Percentiles rank a stretch among this genome's conserved stretches.
These are phyloP conservation scores for Aspergillus mulundensis DNA, from an alignment of 495 filamentous ascomycete genomes.

Conservation along the genomic window DNA sequence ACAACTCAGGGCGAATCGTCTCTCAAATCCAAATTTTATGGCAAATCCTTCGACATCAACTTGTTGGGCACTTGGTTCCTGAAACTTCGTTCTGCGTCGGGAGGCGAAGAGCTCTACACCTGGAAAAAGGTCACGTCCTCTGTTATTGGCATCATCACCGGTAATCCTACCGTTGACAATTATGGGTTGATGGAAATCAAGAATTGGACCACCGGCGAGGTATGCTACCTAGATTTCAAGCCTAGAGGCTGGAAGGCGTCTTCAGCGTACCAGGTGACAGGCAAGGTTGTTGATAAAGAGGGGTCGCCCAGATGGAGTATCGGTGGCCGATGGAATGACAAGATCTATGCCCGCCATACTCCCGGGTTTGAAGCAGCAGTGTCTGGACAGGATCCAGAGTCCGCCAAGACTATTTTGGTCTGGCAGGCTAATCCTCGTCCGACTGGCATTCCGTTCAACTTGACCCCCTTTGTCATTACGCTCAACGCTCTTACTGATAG, in stretches of 20 bases:
- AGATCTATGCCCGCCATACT: constrained; percentile 88
- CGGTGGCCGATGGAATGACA: constrained; percentile 95
- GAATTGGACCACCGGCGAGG: constrained; percentile 92
- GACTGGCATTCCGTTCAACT: constrained; percentile 85
- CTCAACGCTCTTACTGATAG: constrained; percentile 82
- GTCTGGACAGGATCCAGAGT: constrained; percentile 48
- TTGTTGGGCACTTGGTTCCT: constrained; percentile 97
- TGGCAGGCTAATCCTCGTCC: constrained; percentile 87
- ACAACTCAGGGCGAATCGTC: constrained; percentile 87
- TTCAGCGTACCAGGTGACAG: constrained; percentile 80
- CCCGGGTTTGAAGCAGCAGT: constrained; percentile 81
- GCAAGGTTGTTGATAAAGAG: constrained; percentile 71
- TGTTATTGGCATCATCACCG: constrained; percentile 97
- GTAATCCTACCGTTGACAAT: constrained; percentile 95
- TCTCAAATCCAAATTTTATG: constrained; percentile 97
- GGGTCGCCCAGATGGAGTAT: constrained; percentile 80
- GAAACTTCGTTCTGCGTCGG: constrained; percentile 71
- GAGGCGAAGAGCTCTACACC: constrained; percentile 86
- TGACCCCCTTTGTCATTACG: constrained; percentile 93
- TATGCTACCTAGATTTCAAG: constrained; percentile 91
- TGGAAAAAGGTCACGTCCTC: constrained; percentile 99
- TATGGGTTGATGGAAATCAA: constrained; percentile 97
- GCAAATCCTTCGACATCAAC: constrained; percentile 95
- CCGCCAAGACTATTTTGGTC: constrained; percentile 84
- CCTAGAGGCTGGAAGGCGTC: constrained; percentile 90